phyloP scores from a whole-genome alignment of 2,329 filamentous ascomycete genomes.

The Corinectria fuckeliana region DNA sequence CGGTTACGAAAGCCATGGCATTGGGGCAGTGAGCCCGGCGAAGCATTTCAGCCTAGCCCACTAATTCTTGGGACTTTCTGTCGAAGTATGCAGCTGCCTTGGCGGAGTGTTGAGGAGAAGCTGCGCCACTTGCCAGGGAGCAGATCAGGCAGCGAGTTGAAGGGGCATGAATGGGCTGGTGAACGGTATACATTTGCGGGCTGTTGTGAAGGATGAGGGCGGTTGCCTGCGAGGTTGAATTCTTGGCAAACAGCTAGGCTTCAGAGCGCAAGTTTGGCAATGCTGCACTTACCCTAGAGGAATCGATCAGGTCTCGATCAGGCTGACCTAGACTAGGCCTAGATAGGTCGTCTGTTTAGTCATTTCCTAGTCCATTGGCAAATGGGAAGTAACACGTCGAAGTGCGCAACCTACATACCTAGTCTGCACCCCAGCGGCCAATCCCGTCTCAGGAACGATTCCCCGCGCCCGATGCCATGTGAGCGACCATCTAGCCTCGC shows the following conservation, averaged over 20 bases:
- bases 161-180: too few relatives aligned
- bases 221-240: constrained; percentile 10
- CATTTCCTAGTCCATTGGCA: too few relatives aligned
- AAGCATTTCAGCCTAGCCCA: background rate
- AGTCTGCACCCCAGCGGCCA: background rate
- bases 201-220: background rate
- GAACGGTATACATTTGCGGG: too few relatives aligned
- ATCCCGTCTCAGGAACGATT: background rate
- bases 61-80: background rate
- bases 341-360: background rate
- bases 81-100: background rate
- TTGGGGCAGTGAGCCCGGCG: background rate
- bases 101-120: background rate
- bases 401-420: too few relatives aligned
- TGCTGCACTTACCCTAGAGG: background rate
- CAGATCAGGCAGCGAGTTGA: background rate
- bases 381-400: too few relatives aligned
- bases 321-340: too few relatives aligned
- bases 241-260: constrained; percentile 6
- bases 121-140: background rate
- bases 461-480: constrained; percentile 15
- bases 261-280: constrained; percentile 4
- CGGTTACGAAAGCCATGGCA: background rate
- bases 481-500: constrained; percentile 7
- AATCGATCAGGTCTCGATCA: too few relatives aligned